These are phyloP conservation scores for Blastobotrys mokoenaii DNA, from an alignment of 805 yeast species.

Conservation along the genomic window DNA sequence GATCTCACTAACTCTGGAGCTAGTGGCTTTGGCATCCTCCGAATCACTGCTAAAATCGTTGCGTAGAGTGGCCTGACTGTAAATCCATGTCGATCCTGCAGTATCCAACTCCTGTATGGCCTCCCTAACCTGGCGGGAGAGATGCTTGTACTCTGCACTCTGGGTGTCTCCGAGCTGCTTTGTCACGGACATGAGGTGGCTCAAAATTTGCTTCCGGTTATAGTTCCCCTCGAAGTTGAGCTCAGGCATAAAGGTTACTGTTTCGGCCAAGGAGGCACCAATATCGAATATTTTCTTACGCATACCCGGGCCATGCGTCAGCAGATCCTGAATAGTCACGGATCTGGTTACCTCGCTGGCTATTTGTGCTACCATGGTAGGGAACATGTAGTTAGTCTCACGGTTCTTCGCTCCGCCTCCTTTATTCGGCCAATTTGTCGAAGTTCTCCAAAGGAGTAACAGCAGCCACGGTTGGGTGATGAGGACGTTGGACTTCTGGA, in stretches of 20 bases:
- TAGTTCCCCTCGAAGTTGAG: background rate
- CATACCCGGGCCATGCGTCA: slow-evolving; percentile 10
- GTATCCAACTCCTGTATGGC: slow-evolving; percentile 1
- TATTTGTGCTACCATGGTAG: slow-evolving; percentile 1
- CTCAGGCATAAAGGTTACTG: background rate
- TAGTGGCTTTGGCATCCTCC: no score
- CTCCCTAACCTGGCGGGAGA: background rate
- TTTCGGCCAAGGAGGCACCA: slow-evolving; percentile 3
- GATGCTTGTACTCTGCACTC: background rate
- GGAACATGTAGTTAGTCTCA: slow-evolving; percentile 1
- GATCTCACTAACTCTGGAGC: no score
- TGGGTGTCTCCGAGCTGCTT: background rate
- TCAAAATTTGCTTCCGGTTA: background rate
- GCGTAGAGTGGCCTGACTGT: background rate
- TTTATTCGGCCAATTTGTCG: background rate
- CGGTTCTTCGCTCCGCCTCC: background rate
- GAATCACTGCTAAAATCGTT: no score
- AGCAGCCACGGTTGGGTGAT: slow-evolving; percentile 9
- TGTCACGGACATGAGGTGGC: background rate
- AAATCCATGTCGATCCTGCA: background rate
- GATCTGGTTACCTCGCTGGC: slow-evolving; percentile 4
- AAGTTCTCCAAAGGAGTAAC: slow-evolving; percentile 4
- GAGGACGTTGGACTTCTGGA: slow-evolving; percentile 7
- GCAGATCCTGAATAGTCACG: slow-evolving; percentile 6
- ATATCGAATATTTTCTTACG: slow-evolving; percentile 9